These are phyloP conservation scores for Geosmithia putterillii DNA, from an alignment of 2,329 filamentous ascomycete genomes.

Conservation along the genomic window DNA sequence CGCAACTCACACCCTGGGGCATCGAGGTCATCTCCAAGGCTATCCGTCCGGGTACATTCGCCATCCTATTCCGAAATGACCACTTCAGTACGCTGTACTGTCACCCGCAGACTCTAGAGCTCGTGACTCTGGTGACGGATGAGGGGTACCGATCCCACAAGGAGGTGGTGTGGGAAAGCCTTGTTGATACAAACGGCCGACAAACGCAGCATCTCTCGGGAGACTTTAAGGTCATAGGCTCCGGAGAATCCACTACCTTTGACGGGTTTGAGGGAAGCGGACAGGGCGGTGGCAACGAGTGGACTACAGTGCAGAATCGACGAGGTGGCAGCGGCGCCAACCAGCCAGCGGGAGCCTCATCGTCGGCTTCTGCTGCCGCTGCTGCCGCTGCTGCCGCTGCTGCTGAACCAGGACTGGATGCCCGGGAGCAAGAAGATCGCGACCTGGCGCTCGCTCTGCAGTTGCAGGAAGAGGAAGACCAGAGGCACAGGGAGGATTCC, in stretches of 20 bases:
- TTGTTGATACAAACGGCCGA: slow-evolving; percentile 79
- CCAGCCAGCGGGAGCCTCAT: slow-evolving; percentile 15
- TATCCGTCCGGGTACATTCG: slow-evolving; percentile 65
- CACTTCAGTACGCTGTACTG: slow-evolving; percentile 93
- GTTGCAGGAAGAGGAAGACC: slow-evolving; percentile 88
- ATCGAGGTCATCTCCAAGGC: slow-evolving; percentile 60
- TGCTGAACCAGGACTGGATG: background rate
- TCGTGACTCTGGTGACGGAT: slow-evolving; percentile 83
- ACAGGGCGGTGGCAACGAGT: slow-evolving; percentile 21
- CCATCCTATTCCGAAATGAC: slow-evolving; percentile 92
- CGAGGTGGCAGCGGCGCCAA: slow-evolving; percentile 12
- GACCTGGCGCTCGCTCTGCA: slow-evolving; percentile 83
- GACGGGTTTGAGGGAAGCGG: slow-evolving; percentile 5
- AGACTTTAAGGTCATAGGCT: slow-evolving; percentile 78
- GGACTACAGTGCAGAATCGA: slow-evolving; percentile 39
- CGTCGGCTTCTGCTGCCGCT: too few species aligned
- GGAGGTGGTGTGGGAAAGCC: slow-evolving; percentile 91
- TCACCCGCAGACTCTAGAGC: slow-evolving; percentile 62
- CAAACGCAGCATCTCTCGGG: slow-evolving; percentile 77
- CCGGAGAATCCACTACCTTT: slow-evolving; percentile 8
- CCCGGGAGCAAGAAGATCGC: slow-evolving; percentile 61
- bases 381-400: background rate
- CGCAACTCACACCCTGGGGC: slow-evolving; percentile 76
- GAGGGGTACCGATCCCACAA: slow-evolving; percentile 79
- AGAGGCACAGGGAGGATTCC: slow-evolving; percentile 55